A percentile compares a stretch with the other conserved stretches of the same genome.
Evolutionary conservation across 805 yeast genomes (phyloP).

Genomic region (Cyberlindnera mrakii): DNA sequence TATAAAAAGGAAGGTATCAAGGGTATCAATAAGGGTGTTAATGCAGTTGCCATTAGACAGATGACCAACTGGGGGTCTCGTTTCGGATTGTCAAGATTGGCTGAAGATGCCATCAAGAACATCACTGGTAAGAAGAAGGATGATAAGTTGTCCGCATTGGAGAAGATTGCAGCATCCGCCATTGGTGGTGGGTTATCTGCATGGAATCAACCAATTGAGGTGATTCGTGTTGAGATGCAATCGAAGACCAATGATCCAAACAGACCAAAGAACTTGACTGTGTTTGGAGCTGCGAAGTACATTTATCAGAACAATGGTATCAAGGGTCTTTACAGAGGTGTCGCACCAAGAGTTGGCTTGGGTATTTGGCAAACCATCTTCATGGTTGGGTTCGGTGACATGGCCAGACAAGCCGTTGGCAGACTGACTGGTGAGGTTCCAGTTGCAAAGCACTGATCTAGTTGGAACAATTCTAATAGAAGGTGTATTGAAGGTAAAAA

Average conservation of each 20-base stretch:
- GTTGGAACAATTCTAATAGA: no score
- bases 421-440: conserved; percentile 56
- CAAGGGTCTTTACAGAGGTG: conserved; percentile 92
- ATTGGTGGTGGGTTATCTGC: conserved; percentile 97
- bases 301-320: conserved; percentile 79
- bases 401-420: conserved; percentile 69
- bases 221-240: conserved; percentile 97
- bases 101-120: conserved; percentile 76
- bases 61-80: conserved; percentile 99
- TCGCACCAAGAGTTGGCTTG: conserved; percentile 92
- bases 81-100: conserved; percentile 86
- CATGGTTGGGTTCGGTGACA: conserved; percentile 98
- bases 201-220: conserved; percentile 99
- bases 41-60: conserved; percentile 98
- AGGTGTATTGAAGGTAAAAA: no score
- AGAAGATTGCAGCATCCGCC: conserved; percentile 79
- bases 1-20: conserved; percentile 81
- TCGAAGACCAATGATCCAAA: conserved; percentile 90
- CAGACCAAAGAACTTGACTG: conserved; percentile 87
- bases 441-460: conserved; percentile 15
- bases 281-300: conserved; percentile 69
- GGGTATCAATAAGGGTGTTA: conserved; percentile 96
- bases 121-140: conserved; percentile 54
- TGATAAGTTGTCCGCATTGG: conserved; percentile 61
- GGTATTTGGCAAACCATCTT: conserved; percentile 98